Percentiles rank a stretch among this genome's conserved stretches.
Evolutionary conservation across 352 stramenopile genomes (phyloP).

Genomic region (Globisporangium orthogonon): DNA sequence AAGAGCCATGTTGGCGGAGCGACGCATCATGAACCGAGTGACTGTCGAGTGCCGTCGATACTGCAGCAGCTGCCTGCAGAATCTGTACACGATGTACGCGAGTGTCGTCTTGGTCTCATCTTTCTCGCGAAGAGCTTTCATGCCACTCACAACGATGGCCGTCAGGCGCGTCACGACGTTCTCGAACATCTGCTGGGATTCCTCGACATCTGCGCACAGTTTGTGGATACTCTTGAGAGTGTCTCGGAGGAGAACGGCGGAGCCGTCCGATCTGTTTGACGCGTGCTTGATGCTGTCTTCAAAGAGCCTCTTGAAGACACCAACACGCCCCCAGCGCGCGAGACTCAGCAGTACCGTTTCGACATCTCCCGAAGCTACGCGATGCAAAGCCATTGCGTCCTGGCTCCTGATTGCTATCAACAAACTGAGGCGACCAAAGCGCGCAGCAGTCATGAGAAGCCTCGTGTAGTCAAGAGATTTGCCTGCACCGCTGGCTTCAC

Average conservation of each 20-base stretch:
- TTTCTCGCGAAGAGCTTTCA: neutral
- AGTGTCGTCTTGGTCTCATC: neutral
- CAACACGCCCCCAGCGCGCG: neutral
- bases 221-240: neutral
- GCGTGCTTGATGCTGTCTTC: neutral
- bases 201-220: neutral
- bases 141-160: neutral
- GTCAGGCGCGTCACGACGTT: neutral
- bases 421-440: neutral
- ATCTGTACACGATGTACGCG: conserved; percentile 2
- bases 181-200: neutral
- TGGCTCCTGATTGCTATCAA: neutral
- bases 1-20: neutral
- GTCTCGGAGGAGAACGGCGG: neutral
- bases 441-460: neutral
- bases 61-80: conserved; percentile 2
- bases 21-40: neutral
- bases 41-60: neutral
- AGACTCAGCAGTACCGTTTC: conserved; percentile 2
- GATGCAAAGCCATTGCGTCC: neutral
- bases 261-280: neutral
- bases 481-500: too few relatives aligned
- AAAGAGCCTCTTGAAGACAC: neutral
- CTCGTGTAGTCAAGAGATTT: neutral
- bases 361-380: neutral